Evolutionary conservation across 192 early-diverging fungal genomes (phyloP).

Genomic region (Backusella mclennaniae): DNA sequence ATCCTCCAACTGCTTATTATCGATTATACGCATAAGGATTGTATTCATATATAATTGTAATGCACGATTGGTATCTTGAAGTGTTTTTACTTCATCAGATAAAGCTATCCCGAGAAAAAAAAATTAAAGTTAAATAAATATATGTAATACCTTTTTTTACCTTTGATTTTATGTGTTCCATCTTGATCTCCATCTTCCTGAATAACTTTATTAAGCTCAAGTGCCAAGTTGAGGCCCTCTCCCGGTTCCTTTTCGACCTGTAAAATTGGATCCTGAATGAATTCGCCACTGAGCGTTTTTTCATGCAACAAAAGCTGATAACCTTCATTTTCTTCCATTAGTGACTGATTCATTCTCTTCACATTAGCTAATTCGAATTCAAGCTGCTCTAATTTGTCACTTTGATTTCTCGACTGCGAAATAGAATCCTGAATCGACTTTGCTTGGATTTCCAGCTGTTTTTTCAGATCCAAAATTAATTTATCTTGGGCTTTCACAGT

Average conservation of each 20-base stretch:
- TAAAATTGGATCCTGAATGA: constrained; percentile 50
- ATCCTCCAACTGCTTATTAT: constrained; percentile 44
- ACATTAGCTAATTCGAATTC: constrained; percentile 56
- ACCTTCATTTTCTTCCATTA: constrained; percentile 81
- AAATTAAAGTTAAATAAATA: neutral
- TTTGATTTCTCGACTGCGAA: constrained; percentile 32
- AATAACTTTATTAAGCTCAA: constrained; percentile 21
- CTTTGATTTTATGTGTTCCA: neutral
- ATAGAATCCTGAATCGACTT: constrained; percentile 28
- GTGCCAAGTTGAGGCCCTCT: constrained; percentile 20
- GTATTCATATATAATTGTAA: constrained; percentile 71
- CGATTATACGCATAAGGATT: constrained; percentile 70
- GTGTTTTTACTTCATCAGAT: constrained; percentile 52
- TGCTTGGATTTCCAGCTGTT: constrained; percentile 35
- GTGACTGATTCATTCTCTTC: constrained; percentile 57
- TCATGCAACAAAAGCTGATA: constrained; percentile 74
- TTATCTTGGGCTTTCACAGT: constrained; percentile 33
- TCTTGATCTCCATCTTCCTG: neutral
- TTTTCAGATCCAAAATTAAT: constrained; percentile 36
- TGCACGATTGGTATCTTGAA: constrained; percentile 64
- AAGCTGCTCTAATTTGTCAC: constrained; percentile 39
- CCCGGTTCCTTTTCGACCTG: constrained; percentile 28
- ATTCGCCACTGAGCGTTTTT: constrained; percentile 73
- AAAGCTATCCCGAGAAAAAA: constrained; percentile 26
- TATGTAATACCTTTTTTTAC: neutral